These are phyloP conservation scores for Cercospora sesami DNA, from an alignment of 2,329 filamentous ascomycete species.

Conservation along the genomic window DNA sequence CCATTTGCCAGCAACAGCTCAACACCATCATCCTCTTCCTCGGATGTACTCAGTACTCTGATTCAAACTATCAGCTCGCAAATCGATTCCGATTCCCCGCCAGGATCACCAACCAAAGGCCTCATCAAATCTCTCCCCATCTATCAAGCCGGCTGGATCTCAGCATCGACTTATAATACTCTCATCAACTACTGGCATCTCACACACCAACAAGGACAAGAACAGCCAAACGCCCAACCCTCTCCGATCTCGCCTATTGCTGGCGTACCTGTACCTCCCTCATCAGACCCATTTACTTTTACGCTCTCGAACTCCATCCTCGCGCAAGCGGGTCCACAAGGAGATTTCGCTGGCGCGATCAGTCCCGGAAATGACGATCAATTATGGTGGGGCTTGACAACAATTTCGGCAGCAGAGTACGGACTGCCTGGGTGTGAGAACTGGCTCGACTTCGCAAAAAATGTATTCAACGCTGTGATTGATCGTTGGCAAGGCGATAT, in stretches of 20 bases:
- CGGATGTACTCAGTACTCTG: neutral
- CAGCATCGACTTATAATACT: constrained; percentile 64
- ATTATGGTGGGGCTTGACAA: constrained; percentile 78
- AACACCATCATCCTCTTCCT: neutral
- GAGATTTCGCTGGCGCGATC: constrained; percentile 54
- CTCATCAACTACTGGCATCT: constrained; percentile 65
- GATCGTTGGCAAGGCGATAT: constrained; percentile 63
- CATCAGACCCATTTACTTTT: constrained; percentile 24
- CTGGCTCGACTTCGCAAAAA: constrained; percentile 73
- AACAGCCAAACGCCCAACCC: neutral
- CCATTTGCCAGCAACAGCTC: neutral
- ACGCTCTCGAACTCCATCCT: constrained; percentile 62
- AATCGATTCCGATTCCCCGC: neutral
- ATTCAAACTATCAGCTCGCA: neutral
- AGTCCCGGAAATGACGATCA: constrained; percentile 55
- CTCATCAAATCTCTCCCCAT: constrained; percentile 9
- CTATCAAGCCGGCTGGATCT: constrained; percentile 60
- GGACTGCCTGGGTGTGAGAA: constrained; percentile 51
- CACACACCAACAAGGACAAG: neutral
- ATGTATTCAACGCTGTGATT: constrained; percentile 75
- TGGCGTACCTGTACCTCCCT: neutral
- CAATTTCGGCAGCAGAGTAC: constrained; percentile 75
- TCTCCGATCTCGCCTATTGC: neutral
- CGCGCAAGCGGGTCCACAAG: constrained; percentile 60
- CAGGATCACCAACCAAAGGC: neutral